phyloP scores from a whole-genome alignment of 2,329 filamentous ascomycete genomes.

The Colletotrichum sp. region DNA sequence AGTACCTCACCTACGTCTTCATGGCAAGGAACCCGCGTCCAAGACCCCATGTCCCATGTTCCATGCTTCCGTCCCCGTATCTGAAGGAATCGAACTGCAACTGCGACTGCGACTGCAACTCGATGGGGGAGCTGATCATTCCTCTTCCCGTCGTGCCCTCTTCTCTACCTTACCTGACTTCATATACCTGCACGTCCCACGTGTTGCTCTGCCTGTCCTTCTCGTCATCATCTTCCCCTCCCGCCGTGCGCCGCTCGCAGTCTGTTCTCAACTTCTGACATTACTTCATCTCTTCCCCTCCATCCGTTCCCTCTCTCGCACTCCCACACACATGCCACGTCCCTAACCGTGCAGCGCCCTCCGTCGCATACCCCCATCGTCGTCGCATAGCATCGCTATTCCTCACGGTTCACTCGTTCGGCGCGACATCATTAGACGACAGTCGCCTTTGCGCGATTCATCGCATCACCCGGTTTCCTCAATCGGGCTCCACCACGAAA shows the following conservation, averaged over 20 bases:
- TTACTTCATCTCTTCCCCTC: not conserved
- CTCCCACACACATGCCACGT: not conserved
- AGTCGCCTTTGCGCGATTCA: not conserved
- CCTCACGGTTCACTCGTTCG: not conserved
- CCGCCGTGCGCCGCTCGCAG: not conserved
- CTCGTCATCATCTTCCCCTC: not conserved
- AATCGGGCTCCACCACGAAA: not conserved
- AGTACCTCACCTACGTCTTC: not conserved
- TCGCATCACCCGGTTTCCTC: not conserved
- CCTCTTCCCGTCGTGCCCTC: not conserved
- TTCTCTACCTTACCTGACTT: not conserved
- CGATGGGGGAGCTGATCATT: not conserved
- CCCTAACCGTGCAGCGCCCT: not conserved
- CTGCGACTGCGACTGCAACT: not conserved
- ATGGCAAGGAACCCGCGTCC: not conserved
- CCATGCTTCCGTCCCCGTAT: not conserved
- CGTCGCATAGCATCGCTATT: not conserved
- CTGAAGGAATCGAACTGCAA: not conserved
- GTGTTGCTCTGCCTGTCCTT: not conserved
- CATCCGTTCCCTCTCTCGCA: not conserved
- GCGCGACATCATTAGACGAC: not conserved
- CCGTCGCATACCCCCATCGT: not conserved
- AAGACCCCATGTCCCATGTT: not conserved
- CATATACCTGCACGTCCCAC: slow-evolving; percentile 17
- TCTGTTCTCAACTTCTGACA: not conserved